Conservation (phyloP, 805 yeast species). For the Metschnikowia corniflorae region DNA sequence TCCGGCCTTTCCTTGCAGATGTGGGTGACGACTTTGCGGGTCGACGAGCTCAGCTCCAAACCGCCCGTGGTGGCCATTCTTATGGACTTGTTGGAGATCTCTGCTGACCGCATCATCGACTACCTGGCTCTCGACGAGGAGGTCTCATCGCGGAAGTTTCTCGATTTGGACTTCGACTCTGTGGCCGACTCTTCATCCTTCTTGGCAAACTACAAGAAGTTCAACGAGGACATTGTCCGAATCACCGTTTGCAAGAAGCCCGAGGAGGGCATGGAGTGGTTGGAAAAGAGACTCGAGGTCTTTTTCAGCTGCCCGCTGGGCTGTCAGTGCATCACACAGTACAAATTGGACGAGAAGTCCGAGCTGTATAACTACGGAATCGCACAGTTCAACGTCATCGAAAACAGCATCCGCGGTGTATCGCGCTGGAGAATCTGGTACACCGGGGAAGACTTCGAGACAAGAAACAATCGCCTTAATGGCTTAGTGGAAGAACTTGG, state of each 20-base stretch:
- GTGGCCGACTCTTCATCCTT: constrained; percentile 75
- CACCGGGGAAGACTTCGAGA: constrained; percentile 50
- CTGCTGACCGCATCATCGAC: constrained; percentile 75
- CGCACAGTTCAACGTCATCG: constrained; percentile 81
- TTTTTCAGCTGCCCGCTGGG: constrained; percentile 76
- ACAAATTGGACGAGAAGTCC: constrained; percentile 52
- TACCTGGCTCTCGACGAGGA: constrained; percentile 68
- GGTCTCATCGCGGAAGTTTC: constrained; percentile 57
- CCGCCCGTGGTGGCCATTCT: constrained; percentile 52
- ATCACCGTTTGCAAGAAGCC: constrained; percentile 84
- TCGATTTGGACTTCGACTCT: constrained; percentile 87
- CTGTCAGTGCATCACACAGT: constrained; percentile 52
- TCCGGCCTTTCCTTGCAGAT: constrained; percentile 88
- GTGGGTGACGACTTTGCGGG: constrained; percentile 88
- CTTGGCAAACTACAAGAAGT: constrained; percentile 72
- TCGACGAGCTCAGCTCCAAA: constrained; percentile 65
- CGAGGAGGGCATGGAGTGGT: constrained; percentile 76
- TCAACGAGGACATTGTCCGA: constrained; percentile 87
- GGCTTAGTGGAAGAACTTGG: constrained; percentile 66
- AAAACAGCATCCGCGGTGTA: constrained; percentile 86
- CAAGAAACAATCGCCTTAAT: constrained; percentile 48
- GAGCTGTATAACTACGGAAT: constrained; percentile 73
- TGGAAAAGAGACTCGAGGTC: constrained; percentile 64
- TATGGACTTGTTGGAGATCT: constrained; percentile 66
- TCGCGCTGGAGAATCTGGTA: constrained; percentile 97